Evolutionary conservation across 306 rosid genomes (phyloP).

Genomic region (Ceratonia siliqua): DNA sequence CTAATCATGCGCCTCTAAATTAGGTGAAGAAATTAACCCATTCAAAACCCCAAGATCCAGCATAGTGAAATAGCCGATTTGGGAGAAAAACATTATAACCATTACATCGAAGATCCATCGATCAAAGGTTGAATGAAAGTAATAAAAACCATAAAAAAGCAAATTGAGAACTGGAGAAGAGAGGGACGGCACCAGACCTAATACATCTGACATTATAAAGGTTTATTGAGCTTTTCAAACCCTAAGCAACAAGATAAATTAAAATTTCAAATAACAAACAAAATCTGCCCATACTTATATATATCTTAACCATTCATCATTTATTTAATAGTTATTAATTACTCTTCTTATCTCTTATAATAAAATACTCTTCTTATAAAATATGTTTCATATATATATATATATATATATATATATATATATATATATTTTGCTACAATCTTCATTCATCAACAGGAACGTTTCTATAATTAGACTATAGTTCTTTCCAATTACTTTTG

Average conservation of each 20-base stretch:
- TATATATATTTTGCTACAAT: no score
- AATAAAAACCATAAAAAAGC: background rate
- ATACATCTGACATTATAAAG: background rate
- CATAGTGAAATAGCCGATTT: background rate
- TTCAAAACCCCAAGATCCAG: background rate
- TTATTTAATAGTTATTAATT: no score
- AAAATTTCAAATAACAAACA: background rate
- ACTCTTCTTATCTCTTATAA: no score
- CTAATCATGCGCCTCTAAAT: background rate
- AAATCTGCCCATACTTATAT: no score
- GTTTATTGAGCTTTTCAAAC: background rate
- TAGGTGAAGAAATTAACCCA: background rate
- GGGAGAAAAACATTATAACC: background rate
- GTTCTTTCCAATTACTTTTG: background rate
- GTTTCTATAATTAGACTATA: slow-evolving; percentile 29
- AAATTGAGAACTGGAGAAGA: background rate
- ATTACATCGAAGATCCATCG: background rate
- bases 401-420: no score
- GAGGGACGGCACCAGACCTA: background rate
- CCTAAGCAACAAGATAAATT: background rate
- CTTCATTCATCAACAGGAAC: slow-evolving; percentile 26
- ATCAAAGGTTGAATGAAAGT: background rate
- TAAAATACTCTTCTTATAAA: no score
- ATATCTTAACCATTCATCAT: no score
- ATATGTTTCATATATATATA: no score